phyloP scores from a whole-genome alignment of 2,329 filamentous ascomycete genomes.

The Sordariomycetes sp. region DNA sequence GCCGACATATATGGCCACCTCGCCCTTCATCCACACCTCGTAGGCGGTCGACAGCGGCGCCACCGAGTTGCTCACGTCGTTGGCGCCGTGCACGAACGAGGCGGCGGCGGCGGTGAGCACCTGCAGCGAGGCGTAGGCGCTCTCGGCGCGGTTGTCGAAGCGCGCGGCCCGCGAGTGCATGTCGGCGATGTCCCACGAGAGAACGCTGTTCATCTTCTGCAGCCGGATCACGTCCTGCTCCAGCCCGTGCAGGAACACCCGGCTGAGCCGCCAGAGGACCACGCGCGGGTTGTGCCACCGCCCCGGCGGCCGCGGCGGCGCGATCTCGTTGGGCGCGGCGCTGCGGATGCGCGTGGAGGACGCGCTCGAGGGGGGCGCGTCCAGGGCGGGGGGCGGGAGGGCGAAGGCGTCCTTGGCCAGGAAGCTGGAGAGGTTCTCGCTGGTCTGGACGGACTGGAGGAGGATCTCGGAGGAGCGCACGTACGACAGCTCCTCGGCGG shows the following conservation, averaged over 20 bases:
- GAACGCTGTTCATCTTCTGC: conserved; percentile 34
- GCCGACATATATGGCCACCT: conserved; percentile 20
- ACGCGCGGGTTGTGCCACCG: conserved; percentile 29
- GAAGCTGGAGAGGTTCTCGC: background rate
- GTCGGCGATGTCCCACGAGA: conserved; percentile 34
- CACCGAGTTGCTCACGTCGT: conserved; percentile 40
- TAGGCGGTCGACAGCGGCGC: conserved; percentile 27
- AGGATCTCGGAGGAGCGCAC: conserved; percentile 22
- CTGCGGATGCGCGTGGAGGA: conserved; percentile 3
- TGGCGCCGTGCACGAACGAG: conserved; percentile 45
- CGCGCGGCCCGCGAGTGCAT: conserved; percentile 37
- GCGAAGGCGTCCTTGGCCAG: conserved; percentile 15
- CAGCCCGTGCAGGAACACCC: conserved; percentile 32
- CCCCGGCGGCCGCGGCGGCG: conserved; percentile 22
- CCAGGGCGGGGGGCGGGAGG: conserved; percentile 18
- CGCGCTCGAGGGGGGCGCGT: conserved; percentile 6
- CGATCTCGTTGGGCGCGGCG: conserved; percentile 11
- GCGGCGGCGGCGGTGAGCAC: conserved; percentile 41
- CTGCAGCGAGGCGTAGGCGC: conserved; percentile 37
- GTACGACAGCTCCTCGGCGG: conserved; percentile 29
- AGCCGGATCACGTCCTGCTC: conserved; percentile 35
- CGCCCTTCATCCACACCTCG: conserved; percentile 33
- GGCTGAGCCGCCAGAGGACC: conserved; percentile 26
- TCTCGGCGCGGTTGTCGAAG: conserved; percentile 42
- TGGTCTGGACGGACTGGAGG: conserved; percentile 19